phyloP scores from a whole-genome alignment of 2,329 filamentous ascomycete species.

The Ustulina deusta region DNA sequence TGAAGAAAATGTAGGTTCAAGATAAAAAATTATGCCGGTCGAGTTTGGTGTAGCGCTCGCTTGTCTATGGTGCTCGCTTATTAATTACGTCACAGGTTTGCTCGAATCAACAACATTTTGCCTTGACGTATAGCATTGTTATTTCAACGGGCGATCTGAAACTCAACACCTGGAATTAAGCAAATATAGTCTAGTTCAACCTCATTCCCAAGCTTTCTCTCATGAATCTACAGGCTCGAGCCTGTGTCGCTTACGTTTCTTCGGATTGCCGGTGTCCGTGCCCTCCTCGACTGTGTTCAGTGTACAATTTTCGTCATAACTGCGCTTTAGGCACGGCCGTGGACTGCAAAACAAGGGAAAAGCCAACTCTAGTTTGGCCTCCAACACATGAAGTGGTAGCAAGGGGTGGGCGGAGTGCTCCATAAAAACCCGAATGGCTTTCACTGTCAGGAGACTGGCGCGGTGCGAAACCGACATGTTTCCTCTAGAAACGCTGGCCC shows the following conservation, averaged over 20 bases:
- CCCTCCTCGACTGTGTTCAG: background rate
- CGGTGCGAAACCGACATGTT: background rate
- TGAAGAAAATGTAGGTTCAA: too few relatives aligned
- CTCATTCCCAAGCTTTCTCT: background rate
- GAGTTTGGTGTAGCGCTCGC: too few relatives aligned
- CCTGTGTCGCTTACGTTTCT: background rate
- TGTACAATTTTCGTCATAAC: background rate
- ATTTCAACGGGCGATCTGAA: background rate
- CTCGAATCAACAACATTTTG: too few relatives aligned
- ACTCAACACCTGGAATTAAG: background rate
- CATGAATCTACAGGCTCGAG: background rate
- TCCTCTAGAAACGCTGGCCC: background rate
- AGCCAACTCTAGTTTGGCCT: background rate
- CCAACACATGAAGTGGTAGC: slow-evolving; percentile 1
- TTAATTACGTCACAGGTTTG: too few relatives aligned
- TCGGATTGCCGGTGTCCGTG: background rate
- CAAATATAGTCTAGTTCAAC: background rate
- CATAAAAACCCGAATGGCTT: background rate
- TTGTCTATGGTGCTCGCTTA: too few relatives aligned
- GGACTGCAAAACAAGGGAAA: background rate
- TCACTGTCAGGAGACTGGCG: background rate
- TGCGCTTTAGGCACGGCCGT: background rate
- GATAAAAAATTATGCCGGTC: too few relatives aligned
- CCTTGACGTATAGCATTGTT: too few relatives aligned
- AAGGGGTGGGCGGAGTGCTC: background rate